Conservation (phyloP, 2,329 filamentous ascomycete genomes). For the Volutella citrinella region DNA sequence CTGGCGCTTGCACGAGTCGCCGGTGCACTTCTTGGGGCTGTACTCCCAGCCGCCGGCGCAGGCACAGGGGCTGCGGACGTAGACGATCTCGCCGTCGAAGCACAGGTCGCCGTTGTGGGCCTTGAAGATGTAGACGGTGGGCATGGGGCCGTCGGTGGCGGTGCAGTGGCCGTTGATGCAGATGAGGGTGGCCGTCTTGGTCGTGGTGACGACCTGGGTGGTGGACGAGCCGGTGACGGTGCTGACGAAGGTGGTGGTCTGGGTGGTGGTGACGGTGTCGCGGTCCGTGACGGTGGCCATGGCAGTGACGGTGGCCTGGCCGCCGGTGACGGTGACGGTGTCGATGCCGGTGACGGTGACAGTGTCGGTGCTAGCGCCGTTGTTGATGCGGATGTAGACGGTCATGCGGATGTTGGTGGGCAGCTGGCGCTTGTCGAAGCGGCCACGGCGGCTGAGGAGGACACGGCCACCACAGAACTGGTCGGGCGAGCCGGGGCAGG, state of each 20-base stretch:
- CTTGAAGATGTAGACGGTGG: slow-evolving; percentile 18
- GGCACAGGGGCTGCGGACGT: slow-evolving; percentile 14
- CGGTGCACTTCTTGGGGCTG: slow-evolving; percentile 16
- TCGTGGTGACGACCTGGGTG: slow-evolving; percentile 12
- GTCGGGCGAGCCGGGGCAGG: slow-evolving; percentile 19
- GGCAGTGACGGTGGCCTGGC: slow-evolving; percentile 16
- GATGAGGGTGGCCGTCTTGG: slow-evolving; percentile 17
- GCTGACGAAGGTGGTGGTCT: slow-evolving; percentile 16
- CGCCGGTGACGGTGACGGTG: not conserved
- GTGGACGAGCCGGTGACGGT: slow-evolving; percentile 10
- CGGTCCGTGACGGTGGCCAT: slow-evolving; percentile 16
- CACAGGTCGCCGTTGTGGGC: slow-evolving; percentile 16
- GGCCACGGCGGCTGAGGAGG: slow-evolving; percentile 12
- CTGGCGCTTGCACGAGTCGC: slow-evolving; percentile 14
- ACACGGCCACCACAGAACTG: slow-evolving; percentile 20
- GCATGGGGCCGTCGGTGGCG: slow-evolving; percentile 2
- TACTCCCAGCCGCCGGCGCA: slow-evolving; percentile 20
- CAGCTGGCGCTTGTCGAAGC: slow-evolving; percentile 16
- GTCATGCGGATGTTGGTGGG: slow-evolving; percentile 21
- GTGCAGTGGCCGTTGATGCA: slow-evolving; percentile 18
- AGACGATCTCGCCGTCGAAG: slow-evolving; percentile 18
- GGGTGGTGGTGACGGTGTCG: too few relatives aligned
- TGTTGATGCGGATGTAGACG: slow-evolving; percentile 15
- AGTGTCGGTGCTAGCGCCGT: not conserved
- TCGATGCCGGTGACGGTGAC: slow-evolving; percentile 1